Evolutionary conservation across 345 rosid genomes (phyloP), one percentile per base, ranked within the genome.

Genomic region (Isatis tinctoria): DNA sequence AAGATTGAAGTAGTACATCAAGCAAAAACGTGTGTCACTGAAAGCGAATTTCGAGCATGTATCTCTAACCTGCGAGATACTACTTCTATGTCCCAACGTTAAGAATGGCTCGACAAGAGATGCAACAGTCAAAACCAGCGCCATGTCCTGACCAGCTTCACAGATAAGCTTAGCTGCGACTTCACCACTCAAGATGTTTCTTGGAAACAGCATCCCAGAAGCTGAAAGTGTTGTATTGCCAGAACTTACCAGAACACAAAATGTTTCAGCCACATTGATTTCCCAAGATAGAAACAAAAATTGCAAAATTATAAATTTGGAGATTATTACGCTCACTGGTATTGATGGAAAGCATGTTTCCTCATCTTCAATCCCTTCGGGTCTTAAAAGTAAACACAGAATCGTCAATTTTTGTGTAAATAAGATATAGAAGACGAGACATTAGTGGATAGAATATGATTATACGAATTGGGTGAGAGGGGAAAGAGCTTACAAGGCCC

Each of bases 311-410:
- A 17, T 2, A 24, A 56, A 18, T 20, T 2, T 0, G 12, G 24
- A 57, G 49, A 60, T 61, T 2, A 6, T 16, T 43, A 54, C 69
- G 82, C 93, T 83, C 67, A 95, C 97, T 79, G 78, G 79, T 85
- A 90, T 51, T 84, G 96, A 62, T 92, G 97, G 66, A 94, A 94
- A 62, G 98, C 98, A 67, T 90, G 97, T 18, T 83, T 85, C 70
- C 93, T 81, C 99, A 95, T 90, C 91, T 95, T 92, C 69, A 90
- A 39, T 41, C 99, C 90, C 79, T 88, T 92, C 0, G 97, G 99
- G 47, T 95, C 99, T n/a, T 92, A 26, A 8, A 72, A 32, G 49
- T 12, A 53, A 58, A 6, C 7, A 13, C 13, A 36, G 16, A 32
- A 44, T 32, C 65, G 67, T 49, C 26, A 20, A 65, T n/a, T n/a